Evolutionary conservation across 805 yeast species (phyloP), one percentile per base, ranked within the genome.

Genomic region (Priceomyces medius): DNA sequence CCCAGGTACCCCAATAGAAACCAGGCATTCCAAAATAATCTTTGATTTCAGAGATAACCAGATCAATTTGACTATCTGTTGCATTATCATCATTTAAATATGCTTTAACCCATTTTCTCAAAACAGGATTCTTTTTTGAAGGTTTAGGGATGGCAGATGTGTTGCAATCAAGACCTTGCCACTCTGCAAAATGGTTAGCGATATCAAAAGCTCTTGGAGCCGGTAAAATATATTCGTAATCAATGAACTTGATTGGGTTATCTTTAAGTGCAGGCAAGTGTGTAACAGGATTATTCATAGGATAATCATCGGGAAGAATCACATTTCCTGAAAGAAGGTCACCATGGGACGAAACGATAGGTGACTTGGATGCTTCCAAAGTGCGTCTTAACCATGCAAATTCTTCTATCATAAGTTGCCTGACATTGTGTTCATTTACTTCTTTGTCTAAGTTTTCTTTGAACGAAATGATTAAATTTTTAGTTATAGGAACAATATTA

Each of bases 1-100:
- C 80, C 93, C 93, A 85, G 7, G 85, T 73, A 1, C 91, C 90
- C 93, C 93, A 85, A 57, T 83, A 85, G 53, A 85, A 82, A 0
- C 91, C 93, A 0, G 93, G 93, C 62, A 85, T 62, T 0, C 93
- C 93, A 66, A 83, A 85, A 66, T 76, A 83, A 3, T 72, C 57
- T 10, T 66, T 59, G 17, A 85, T 72, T 55, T 85, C 90, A 9
- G 65, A 59, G 16, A 84, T 74, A 21, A 84, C 61, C 1, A 45
- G 47, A 40, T 70, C 70, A 4, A 82, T 62, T 18, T 65, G 56
- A 7, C 56, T 61, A 2, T 42, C 38, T 9, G 56, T 23, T 2
- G 68, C 65, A 26, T 59, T 40, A 4, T 50, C 46, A 32, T 61
- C 53, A 33, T 67, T 61, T 29, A 85, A 62, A 52, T 85, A 85